Base-by-base conservation (phyloP, 2,329 filamentous ascomycete species). In the Ascochyta viciae-villosae region DNA sequence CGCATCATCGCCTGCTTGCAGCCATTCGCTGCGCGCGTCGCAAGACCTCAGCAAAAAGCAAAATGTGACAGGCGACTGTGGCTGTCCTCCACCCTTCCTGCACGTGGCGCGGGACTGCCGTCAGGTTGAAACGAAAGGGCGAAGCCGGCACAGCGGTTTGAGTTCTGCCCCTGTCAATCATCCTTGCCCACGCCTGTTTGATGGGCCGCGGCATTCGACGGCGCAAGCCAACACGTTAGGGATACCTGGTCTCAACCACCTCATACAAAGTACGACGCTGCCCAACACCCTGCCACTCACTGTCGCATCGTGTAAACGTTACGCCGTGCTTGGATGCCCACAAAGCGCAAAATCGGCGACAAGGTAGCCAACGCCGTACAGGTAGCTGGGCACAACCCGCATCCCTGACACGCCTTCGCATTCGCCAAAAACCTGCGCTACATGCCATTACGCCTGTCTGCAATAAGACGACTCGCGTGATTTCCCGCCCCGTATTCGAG, bases 381-480 rank as follows among this genome's bases (percentile, higher is more conserved):
- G 31, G 34, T 48, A 16, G 19, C 50, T 46, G 33, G 31, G 33
- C 47, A 42, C 19, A 8, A 29, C n/a, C 27, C 46, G 34, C 50
- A 39, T 49, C 33, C 34, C 50, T n/a, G 37, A 19, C 22, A 51
- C 48, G 51, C 54, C 35, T 50, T 24, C 44, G 43, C 46, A 37
- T 58, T 22, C 44, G 29, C 41, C 41, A 37, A 16, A 50, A 31
- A 10, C 31, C 39, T 50, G 50, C 42, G 31, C 48, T 60, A 57
- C 52, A 41, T 46, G 29, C 24, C 16, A 50, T 16, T 29, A 31
- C 37, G 43, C 29, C 42, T 38, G 41, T 38, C 50, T 60, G 61
- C 61, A 50, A 62, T 63, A 59, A 53, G 50, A 16, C 50, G 58
- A 66, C 66, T 70, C 68, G 68, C 64, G 66, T 72, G 69, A 71